Percentiles rank a stretch among this genome's conserved stretches.
These are phyloP conservation scores for Sphaerulina musiva DNA, from an alignment of 2,329 filamentous ascomycete genomes.

Conservation along the genomic window DNA sequence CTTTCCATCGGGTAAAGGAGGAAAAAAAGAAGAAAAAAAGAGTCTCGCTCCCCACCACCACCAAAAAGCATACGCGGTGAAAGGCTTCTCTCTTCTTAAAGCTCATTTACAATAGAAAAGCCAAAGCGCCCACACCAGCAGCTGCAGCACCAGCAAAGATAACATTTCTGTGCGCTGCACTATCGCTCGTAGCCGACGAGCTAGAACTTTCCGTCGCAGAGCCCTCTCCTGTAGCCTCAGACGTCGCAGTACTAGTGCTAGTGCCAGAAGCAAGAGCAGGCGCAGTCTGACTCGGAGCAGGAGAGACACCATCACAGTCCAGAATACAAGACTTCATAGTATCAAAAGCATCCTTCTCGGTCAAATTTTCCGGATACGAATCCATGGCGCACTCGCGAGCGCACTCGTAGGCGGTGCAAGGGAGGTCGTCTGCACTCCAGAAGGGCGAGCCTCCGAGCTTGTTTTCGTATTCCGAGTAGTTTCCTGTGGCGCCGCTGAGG, in stretches of 20 bases:
- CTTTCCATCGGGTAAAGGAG: no score
- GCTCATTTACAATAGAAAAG: constrained; percentile 6
- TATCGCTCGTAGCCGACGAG: not conserved
- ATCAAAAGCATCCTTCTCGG: constrained; percentile 21
- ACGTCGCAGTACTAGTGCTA: not conserved
- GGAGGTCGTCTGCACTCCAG: constrained; percentile 28
- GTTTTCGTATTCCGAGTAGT: constrained; percentile 29
- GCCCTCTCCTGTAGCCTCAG: not conserved
- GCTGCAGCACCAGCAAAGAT: constrained; percentile 4
- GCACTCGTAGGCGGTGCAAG: constrained; percentile 28
- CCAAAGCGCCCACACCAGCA: constrained; percentile 10
- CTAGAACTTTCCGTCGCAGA: constrained; percentile 5
- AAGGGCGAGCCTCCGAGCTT: constrained; percentile 27
- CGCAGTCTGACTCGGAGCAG: constrained; percentile 15
- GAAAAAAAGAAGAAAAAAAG: no score
- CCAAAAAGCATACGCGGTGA: no score
- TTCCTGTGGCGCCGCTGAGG: constrained; percentile 26
- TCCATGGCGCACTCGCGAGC: constrained; percentile 28
- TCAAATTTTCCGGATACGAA: constrained; percentile 27
- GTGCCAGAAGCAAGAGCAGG: constrained; percentile 10
- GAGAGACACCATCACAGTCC: constrained; percentile 26
- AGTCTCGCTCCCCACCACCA: no score
- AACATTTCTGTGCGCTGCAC: constrained; percentile 1
- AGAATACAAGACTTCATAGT: constrained; percentile 29
- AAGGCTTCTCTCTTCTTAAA: no score